A percentile compares a stretch with the other conserved stretches of the same genome.
Evolutionary conservation across 2,329 filamentous ascomycete species (phyloP).

Genomic region (Penicillium sp.): DNA sequence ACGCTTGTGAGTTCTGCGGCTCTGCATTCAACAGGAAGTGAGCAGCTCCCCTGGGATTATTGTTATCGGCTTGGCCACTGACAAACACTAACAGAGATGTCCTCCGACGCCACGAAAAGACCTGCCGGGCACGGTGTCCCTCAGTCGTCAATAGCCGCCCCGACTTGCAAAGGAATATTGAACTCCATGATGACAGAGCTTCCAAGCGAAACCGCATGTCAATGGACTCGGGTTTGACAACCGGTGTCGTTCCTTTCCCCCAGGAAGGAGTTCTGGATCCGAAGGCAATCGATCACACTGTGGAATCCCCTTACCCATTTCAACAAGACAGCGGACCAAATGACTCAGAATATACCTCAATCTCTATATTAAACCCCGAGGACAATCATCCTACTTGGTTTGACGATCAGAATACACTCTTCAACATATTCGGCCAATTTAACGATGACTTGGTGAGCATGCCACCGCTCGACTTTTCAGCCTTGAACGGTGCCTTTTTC

Average conservation of each 20-base stretch:
- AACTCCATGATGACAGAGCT: background rate
- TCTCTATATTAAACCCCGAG: background rate
- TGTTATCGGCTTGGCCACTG: background rate
- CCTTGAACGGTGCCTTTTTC: constrained; percentile 20
- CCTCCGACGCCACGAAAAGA: constrained; percentile 27
- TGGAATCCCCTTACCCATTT: background rate
- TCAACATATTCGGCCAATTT: background rate
- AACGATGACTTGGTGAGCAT: background rate
- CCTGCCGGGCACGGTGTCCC: constrained; percentile 18
- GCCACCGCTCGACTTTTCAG: constrained; percentile 19
- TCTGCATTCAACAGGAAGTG: constrained; percentile 26
- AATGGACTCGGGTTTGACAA: background rate
- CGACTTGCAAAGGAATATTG: background rate
- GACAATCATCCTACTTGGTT: background rate
- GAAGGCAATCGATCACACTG: background rate
- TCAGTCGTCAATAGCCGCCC: background rate
- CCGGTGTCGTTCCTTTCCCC: background rate
- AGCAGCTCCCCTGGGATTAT: background rate
- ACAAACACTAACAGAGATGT: constrained; percentile 19
- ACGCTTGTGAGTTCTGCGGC: constrained; percentile 20
- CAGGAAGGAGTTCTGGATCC: background rate
- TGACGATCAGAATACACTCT: background rate
- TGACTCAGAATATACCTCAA: background rate
- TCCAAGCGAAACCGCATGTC: background rate
- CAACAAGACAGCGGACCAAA: background rate